phyloP scores from a whole-genome alignment of 2,329 filamentous ascomycete species.

The Trichoderma afroharzianum region DNA sequence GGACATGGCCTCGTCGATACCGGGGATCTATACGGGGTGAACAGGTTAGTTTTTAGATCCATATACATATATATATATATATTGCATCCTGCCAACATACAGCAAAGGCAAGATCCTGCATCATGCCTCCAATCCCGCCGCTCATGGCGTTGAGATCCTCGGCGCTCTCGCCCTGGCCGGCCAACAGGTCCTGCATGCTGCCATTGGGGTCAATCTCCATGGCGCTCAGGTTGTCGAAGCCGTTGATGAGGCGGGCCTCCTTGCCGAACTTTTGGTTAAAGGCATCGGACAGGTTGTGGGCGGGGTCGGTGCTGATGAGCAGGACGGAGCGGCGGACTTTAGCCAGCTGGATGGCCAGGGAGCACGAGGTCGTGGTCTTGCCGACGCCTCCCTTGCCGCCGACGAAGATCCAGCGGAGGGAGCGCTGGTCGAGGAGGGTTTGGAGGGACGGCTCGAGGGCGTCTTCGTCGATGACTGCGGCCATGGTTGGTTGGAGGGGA shows the following conservation, averaged over 20 bases:
- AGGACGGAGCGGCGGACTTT: conserved; percentile 92
- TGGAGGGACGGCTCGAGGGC: conserved; percentile 88
- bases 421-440: conserved; percentile 90
- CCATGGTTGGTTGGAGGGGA: conserved; percentile 30
- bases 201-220: conserved; percentile 99
- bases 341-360: conserved; percentile 94
- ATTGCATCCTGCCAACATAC: conserved; percentile 45
- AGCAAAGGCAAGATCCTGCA: conserved; percentile 96
- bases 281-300: conserved; percentile 95
- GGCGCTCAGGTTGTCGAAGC: conserved; percentile 88
- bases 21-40: conserved; percentile 68
- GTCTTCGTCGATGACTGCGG: conserved; percentile 54
- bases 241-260: conserved; percentile 87
- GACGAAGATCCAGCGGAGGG: conserved; percentile 97
- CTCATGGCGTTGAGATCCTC: conserved; percentile 65
- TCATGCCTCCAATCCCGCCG: conserved; percentile 84
- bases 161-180: conserved; percentile 60
- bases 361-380: conserved; percentile 99
- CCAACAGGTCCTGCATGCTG: conserved; percentile 91
- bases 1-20: conserved; percentile 99
- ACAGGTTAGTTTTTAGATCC: neutral
- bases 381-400: conserved; percentile 97
- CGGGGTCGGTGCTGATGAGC: conserved; percentile 96
- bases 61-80: neutral
- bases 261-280: conserved; percentile 99